These are phyloP conservation scores for Aspergillus ruber DNA, from an alignment of 2,329 filamentous ascomycete species.

Conservation along the genomic window DNA sequence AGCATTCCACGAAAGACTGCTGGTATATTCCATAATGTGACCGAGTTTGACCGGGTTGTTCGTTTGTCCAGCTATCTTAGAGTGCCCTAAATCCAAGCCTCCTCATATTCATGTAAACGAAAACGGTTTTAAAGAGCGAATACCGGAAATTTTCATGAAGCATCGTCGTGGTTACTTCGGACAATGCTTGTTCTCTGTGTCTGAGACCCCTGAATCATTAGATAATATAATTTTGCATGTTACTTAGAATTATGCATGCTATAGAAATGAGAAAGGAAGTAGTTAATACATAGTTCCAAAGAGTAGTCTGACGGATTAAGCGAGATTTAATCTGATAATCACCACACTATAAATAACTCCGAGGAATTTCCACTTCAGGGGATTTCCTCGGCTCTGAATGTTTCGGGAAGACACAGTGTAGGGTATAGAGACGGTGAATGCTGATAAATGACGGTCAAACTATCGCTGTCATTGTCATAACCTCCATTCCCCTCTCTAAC, in stretches of 20 bases:
- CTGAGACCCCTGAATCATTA: too few relatives aligned
- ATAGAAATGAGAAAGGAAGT: background rate
- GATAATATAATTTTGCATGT: too few relatives aligned
- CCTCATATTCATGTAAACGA: too few relatives aligned
- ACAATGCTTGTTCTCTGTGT: too few relatives aligned
- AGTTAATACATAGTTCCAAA: background rate
- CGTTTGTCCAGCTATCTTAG: too few relatives aligned
- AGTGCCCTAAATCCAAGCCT: too few relatives aligned
- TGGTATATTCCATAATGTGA: too few relatives aligned
- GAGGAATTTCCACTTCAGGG: background rate
- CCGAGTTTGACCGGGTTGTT: too few relatives aligned
- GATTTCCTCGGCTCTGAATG: constrained; percentile 9
- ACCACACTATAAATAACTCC: background rate
- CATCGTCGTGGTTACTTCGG: too few relatives aligned
- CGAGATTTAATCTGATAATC: background rate
- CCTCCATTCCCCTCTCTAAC: background rate
- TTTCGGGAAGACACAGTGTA: background rate
- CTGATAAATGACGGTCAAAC: background rate
- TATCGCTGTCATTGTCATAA: background rate
- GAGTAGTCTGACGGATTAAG: background rate
- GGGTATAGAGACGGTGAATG: background rate
- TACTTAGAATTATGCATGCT: background rate
- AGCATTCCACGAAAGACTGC: too few relatives aligned
- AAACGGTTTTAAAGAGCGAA: too few relatives aligned
- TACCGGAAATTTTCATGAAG: too few relatives aligned